These are phyloP conservation scores for Fonsecaea nubica DNA, from an alignment of 2,329 filamentous ascomycete species.

Conservation along the genomic window DNA sequence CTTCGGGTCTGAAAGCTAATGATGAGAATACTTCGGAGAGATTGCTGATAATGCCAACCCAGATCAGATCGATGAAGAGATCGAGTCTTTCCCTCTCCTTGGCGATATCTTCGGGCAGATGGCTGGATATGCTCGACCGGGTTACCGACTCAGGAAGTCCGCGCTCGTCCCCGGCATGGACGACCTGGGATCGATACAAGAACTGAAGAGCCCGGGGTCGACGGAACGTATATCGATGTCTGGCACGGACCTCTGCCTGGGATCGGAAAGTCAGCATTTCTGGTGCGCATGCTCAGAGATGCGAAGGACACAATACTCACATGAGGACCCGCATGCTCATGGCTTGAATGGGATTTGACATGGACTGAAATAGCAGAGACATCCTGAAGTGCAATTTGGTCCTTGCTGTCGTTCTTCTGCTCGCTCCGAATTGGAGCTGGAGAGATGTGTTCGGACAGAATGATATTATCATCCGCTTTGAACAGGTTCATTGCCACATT, in stretches of 20 bases:
- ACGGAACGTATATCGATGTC: constrained; percentile 16
- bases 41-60: constrained; percentile 37
- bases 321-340: not conserved
- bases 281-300: not conserved
- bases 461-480: not conserved
- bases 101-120: constrained; percentile 19
- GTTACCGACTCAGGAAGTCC: not conserved
- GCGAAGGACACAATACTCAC: not conserved
- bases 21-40: constrained; percentile 45
- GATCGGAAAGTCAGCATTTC: not conserved
- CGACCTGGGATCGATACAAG: constrained; percentile 13
- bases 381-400: not conserved
- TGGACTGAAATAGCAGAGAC: not conserved
- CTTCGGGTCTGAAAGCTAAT: constrained; percentile 57
- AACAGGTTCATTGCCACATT: not conserved
- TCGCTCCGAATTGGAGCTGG: not conserved
- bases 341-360: not conserved
- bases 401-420: not conserved
- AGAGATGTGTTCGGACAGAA: constrained; percentile 6
- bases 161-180: constrained; percentile 14
- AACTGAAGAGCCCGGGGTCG: constrained; percentile 17
- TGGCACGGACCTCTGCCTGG: constrained; percentile 5
- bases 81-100: constrained; percentile 49
- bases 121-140: constrained; percentile 16
- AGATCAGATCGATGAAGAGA: constrained; percentile 58